A percentile compares a stretch with the other conserved stretches of the same genome.
phyloP scores from a whole-genome alignment of 176 grass and related monocot species.

The Cocos nucifera region DNA sequence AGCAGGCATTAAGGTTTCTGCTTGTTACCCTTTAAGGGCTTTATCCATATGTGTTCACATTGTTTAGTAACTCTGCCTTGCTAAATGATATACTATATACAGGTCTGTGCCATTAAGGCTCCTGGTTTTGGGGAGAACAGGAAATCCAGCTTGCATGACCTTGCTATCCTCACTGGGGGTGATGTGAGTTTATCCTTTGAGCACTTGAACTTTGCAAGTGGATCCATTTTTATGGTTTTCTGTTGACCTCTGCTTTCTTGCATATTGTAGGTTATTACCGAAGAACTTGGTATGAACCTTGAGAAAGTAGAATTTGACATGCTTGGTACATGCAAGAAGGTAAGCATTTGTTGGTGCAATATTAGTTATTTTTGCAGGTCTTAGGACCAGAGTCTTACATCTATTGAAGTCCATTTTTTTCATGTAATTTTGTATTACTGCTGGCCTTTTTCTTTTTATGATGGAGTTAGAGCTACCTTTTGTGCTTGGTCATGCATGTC shows the following conservation, averaged over 20 bases:
- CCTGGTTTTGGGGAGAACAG: constrained; percentile 99
- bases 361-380: neutral
- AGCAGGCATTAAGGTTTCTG: constrained; percentile 82
- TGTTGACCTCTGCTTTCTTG: constrained; percentile 1
- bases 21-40: neutral
- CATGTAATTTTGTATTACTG: too few relatives aligned
- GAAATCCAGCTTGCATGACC: constrained; percentile 88
- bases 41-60: neutral
- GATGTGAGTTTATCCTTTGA: constrained; percentile 37
- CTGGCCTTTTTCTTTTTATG: too few relatives aligned
- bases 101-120: constrained; percentile 98
- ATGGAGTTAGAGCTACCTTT: too few relatives aligned
- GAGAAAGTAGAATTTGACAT: constrained; percentile 71
- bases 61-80: neutral
- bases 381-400: too few relatives aligned
- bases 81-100: constrained; percentile 1
- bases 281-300: constrained; percentile 96
- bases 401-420: too few relatives aligned
- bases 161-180: constrained; percentile 78
- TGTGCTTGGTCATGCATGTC: too few relatives aligned
- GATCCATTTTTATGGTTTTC: neutral
- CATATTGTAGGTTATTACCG: constrained; percentile 68
- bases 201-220: neutral
- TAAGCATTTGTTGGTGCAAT: constrained; percentile 1
- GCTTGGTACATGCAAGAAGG: constrained; percentile 66